A percentile compares a stretch with the other conserved stretches of the same genome.
These are phyloP conservation scores for Parmelia sp. DNA, from an alignment of 495 filamentous ascomycete genomes.

Conservation along the genomic window DNA sequence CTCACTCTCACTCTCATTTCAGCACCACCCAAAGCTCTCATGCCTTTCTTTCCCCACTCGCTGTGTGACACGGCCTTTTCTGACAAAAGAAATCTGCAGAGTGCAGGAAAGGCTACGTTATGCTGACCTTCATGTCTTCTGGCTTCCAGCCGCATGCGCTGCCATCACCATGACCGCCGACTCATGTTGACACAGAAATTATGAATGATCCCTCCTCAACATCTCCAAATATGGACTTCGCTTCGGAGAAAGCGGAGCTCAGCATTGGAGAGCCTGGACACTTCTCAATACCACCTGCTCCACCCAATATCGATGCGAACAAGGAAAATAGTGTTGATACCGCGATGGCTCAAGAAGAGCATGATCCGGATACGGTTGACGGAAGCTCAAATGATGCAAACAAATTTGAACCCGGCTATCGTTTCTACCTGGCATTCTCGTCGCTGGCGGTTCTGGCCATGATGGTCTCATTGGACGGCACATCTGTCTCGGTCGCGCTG, in stretches of 20 bases:
- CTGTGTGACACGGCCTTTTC: neutral
- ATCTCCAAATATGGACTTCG: neutral
- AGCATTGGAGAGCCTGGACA: neutral
- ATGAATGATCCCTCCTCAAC: neutral
- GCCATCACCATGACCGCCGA: neutral
- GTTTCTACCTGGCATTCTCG: constrained; percentile 34
- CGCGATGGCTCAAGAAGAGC: neutral
- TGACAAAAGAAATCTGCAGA: neutral
- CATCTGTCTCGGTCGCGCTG: constrained; percentile 64
- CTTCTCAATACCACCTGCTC: neutral
- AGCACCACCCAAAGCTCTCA: too few species aligned
- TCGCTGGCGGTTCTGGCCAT: constrained; percentile 56
- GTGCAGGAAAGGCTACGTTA: neutral
- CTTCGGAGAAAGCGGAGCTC: neutral
- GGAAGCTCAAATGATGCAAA: neutral
- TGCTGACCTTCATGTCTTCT: neutral
- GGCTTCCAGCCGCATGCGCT: neutral
- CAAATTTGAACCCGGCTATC: constrained; percentile 14
- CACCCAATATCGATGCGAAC: neutral
- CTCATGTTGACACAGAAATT: neutral
- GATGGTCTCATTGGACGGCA: constrained; percentile 68
- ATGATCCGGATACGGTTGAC: neutral
- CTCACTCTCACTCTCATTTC: too few species aligned
- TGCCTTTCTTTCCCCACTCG: too few species aligned
- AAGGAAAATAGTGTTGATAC: neutral